Base-by-base conservation (phyloP, 1,284 basidiomycete genomes). In the Meripilus lineatus region DNA sequence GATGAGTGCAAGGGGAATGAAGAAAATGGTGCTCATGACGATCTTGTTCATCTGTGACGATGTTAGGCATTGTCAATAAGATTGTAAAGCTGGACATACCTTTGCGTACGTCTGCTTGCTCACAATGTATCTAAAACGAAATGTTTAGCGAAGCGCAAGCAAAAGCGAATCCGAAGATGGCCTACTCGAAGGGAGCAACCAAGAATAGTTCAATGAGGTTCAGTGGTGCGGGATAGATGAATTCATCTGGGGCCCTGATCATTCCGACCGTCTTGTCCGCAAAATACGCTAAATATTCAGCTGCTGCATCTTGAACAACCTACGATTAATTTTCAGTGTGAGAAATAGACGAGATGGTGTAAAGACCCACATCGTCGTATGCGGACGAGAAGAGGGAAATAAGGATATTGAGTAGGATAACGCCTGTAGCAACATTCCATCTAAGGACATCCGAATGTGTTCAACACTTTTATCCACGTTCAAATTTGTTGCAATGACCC, bases 361-460 rank as follows among this genome's bases (percentile, higher is more conserved):
- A 50, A 39, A 44, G n/a, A 73, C 77, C 69, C 57, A 92, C 89
- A 56, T 91, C 89, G 13, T 82, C 79, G 59, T 94, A 94, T 0
- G 92, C 91, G 26, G 90, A 90, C 10, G 91, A 83, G 61, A 94
- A 98, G 56, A 98, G 68, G 10, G 95, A 97, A 54, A 99, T 93
- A 55, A 99, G 76, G 58, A 99, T 84, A 64, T 96, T 97, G 63
- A 96, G 77, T 43, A 97, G 75, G 50, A 97, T 82, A 46, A 97
- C 76, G n/a, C 82, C 83, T 1, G 90, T 87, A 33, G 84, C 74
- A 37, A 92, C 77, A 64, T 88, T 93, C 92, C 93, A 94, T 46
- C 84, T 86, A 50, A 30, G 8, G 28, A 30, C n/a, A 30, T 30
- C n/a, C 8, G n/a, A n/a, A n/a, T n/a, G n/a, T n/a, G n/a, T n/a